Evolutionary conservation across 148 eudicot genomes (phyloP), one percentile per base, ranked within the genome.

Genomic region (Rheum nobile): DNA sequence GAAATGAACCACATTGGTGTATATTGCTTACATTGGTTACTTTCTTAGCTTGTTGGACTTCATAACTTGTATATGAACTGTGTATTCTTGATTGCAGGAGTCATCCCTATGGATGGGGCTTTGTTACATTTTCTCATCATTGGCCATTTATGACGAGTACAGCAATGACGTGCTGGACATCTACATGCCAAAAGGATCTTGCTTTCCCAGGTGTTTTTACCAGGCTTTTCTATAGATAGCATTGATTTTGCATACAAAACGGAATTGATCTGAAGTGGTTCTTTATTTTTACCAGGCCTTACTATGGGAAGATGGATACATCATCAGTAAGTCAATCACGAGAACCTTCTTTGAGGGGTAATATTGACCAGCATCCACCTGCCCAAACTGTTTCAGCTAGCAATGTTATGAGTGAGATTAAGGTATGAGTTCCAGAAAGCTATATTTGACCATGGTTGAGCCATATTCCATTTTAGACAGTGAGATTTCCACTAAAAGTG

Each of bases 101-200:
- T 89, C 90, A 29, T 94, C 98, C 52, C 42, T 94, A 39, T 80
- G 89, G 90, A 77, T 80, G 75, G 98, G 98, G 75, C 83, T 95
- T 37, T 75, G 86, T 73, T 95, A 89, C 84, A 73, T 87, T 63
- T 75, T 91, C 54, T 89, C 97, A 74, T 83, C 93, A 10, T 77
- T 89, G 75, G 92, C 97, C 73, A 87, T 91, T 24, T 95, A 82
- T 74, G 98, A 95, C 28, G 98, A 95, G 71, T 95, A 95, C 86
- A 90, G 90, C 82, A 95, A 95, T 57, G 98, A 95, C 76, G 67
- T 90, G 44, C 91, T 91, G 67, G 97, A 91, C 85, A 87, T 91
- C 71, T 93, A 91, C 85, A 86, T 91, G 96, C 87, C 87, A 1
- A 97, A 90, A 86, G 97, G 98, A 34, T 82, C 98, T 71, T 95